A percentile compares a stretch with the other conserved stretches of the same genome.
Conservation (phyloP, 495 filamentous ascomycete genomes). For the Penicillium nucicola region DNA sequence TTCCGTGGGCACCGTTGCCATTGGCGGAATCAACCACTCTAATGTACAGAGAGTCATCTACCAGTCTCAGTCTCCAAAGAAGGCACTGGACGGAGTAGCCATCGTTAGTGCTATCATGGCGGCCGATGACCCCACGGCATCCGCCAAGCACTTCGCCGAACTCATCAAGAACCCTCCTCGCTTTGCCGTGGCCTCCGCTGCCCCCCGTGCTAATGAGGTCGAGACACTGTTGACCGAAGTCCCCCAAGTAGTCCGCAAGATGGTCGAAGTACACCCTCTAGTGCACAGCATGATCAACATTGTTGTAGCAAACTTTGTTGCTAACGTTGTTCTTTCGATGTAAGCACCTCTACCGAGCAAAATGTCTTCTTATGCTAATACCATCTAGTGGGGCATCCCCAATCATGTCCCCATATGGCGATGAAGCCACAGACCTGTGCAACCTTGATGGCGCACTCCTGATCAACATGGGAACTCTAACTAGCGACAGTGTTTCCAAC, state of each 20-base stretch:
- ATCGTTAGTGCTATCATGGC: constrained; percentile 88
- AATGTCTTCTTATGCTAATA: constrained; percentile 7
- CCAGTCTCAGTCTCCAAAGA: constrained; percentile 51
- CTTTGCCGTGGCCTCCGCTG: constrained; percentile 33
- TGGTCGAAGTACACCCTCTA: constrained; percentile 64
- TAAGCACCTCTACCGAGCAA: constrained; percentile 17
- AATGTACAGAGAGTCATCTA: constrained; percentile 74
- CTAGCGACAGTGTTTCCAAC: constrained; percentile 63
- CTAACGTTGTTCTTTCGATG: constrained; percentile 81
- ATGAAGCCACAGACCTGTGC: constrained; percentile 77
- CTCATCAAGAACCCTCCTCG: constrained; percentile 49
- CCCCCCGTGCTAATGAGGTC: constrained; percentile 29
- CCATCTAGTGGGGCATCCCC: constrained; percentile 68
- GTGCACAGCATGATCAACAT: constrained; percentile 97
- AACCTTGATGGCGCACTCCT: constrained; percentile 66
- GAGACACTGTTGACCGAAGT: constrained; percentile 41
- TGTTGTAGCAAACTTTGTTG: constrained; percentile 89
- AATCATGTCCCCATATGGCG: constrained; percentile 87
- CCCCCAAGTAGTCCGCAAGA: constrained; percentile 54
- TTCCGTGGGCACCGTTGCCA: constrained; percentile 65
- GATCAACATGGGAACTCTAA: constrained; percentile 93
- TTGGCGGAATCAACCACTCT: constrained; percentile 80
- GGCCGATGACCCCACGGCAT: constrained; percentile 58
- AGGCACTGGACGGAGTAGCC: constrained; percentile 73
- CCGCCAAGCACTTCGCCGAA: constrained; percentile 52